Evolutionary conservation across 2,329 filamentous ascomycete genomes (phyloP).

Genomic region (Exophiala phaeomuriformis): DNA sequence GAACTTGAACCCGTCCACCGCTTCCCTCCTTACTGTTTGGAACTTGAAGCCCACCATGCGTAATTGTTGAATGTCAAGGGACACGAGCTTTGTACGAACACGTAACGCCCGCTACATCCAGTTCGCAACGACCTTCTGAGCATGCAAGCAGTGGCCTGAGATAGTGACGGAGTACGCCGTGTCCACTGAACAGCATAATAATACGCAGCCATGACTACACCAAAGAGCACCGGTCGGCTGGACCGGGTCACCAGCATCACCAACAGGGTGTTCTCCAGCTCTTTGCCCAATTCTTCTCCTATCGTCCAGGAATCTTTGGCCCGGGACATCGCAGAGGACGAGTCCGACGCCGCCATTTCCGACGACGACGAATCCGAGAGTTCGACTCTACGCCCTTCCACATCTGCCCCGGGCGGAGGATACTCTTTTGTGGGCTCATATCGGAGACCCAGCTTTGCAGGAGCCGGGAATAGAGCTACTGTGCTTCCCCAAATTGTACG

Average conservation of each 20-base stretch:
- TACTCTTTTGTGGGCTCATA: slow-evolving; percentile 58
- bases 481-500: slow-evolving; percentile 48
- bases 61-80: not conserved
- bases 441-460: slow-evolving; percentile 69
- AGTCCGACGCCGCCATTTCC: slow-evolving; percentile 37
- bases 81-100: not conserved
- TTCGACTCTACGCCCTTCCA: slow-evolving; percentile 37
- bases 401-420: slow-evolving; percentile 33
- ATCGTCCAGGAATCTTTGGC: slow-evolving; percentile 60
- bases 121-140: not conserved
- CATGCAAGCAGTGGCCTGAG: slow-evolving; percentile 5
- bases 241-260: slow-evolving; percentile 22
- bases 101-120: not conserved
- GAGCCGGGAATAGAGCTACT: slow-evolving; percentile 61
- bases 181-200: not conserved
- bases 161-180: slow-evolving; percentile 4
- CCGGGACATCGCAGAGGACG: slow-evolving; percentile 59
- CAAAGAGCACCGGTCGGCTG: slow-evolving; percentile 10
- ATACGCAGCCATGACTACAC: slow-evolving; percentile 13
- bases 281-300: slow-evolving; percentile 55
- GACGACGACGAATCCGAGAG: slow-evolving; percentile 33
- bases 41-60: not conserved
- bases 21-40: no score
- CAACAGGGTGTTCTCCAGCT: slow-evolving; percentile 29
- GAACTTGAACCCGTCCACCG: not conserved